These are phyloP conservation scores for Solanum medicagineum DNA, from an alignment of 257 asterid species.

Conservation along the genomic window DNA sequence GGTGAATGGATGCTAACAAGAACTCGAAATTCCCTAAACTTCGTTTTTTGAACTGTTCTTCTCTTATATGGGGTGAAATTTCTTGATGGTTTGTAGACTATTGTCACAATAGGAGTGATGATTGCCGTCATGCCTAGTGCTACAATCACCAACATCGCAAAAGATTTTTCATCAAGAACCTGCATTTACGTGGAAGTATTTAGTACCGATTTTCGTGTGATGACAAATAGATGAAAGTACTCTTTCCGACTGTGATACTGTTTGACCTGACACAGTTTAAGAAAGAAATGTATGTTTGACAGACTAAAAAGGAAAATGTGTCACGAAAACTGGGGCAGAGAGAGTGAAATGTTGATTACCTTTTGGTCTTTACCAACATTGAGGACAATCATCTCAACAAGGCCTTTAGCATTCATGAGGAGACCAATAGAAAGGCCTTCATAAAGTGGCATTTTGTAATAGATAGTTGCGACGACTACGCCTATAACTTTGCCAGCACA, in stretches of 20 bases:
- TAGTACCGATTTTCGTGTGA: neutral
- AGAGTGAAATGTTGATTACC: slow-evolving; percentile 16
- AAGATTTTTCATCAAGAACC: slow-evolving; percentile 71
- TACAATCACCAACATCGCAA: slow-evolving; percentile 78
- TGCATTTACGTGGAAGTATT: neutral
- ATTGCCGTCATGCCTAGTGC: slow-evolving; percentile 63
- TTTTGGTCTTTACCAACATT: slow-evolving; percentile 94
- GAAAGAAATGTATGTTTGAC: neutral
- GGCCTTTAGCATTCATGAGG: slow-evolving; percentile 94
- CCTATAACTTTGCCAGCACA: slow-evolving; percentile 82
- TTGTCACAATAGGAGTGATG: slow-evolving; percentile 54
- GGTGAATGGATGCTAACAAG: slow-evolving; percentile 71
- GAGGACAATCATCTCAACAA: slow-evolving; percentile 87
- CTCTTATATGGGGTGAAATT: slow-evolving; percentile 48
- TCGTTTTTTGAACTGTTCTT: slow-evolving; percentile 51
- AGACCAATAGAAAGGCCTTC: slow-evolving; percentile 89
- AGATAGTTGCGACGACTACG: slow-evolving; percentile 55
- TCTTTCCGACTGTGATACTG: no score
- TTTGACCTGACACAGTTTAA: no score
- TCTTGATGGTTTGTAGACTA: slow-evolving; percentile 56
- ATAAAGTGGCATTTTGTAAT: slow-evolving; percentile 58
- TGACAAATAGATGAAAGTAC: neutral
- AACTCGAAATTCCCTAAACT: slow-evolving; percentile 49
- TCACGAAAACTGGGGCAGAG: neutral
- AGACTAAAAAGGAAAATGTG: neutral